A percentile compares a stretch with the other conserved stretches of the same genome.
These are phyloP conservation scores for Neocucurbitaria cava DNA, from an alignment of 2,329 filamentous ascomycete genomes.

Conservation along the genomic window DNA sequence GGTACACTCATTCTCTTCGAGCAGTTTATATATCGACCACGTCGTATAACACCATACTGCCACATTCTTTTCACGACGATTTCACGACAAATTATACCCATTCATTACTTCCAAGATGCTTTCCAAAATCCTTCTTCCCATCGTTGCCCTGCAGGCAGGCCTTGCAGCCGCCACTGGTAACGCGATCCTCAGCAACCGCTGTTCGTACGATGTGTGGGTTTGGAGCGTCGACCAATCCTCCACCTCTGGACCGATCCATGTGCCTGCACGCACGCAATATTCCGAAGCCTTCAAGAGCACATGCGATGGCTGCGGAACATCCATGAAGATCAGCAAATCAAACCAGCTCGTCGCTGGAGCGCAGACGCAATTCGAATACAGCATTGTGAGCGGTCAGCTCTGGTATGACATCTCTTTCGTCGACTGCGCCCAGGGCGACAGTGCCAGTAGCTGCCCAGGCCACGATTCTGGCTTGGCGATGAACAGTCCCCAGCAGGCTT, in stretches of 20 bases:
- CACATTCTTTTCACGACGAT: not conserved
- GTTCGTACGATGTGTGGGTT: slow-evolving; percentile 35
- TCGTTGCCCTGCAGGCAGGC: slow-evolving; percentile 23
- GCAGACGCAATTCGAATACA: slow-evolving; percentile 40
- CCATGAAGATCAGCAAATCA: slow-evolving; percentile 35
- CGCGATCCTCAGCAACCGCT: slow-evolving; percentile 33
- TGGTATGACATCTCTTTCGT: slow-evolving; percentile 41
- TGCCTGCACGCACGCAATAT: slow-evolving; percentile 27
- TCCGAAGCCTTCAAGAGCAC: slow-evolving; percentile 24
- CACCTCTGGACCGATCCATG: slow-evolving; percentile 11
- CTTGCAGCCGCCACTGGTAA: slow-evolving; percentile 30
- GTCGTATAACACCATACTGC: not conserved
- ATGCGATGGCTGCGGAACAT: slow-evolving; percentile 26
- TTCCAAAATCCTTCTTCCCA: slow-evolving; percentile 22
- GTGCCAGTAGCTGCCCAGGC: slow-evolving; percentile 28
- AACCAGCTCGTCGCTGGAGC: slow-evolving; percentile 22
- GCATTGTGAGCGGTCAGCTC: slow-evolving; percentile 21
- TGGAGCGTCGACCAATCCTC: slow-evolving; percentile 26
- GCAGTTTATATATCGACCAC: not conserved
- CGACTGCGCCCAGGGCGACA: slow-evolving; percentile 32
- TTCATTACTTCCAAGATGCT: slow-evolving; percentile 20
- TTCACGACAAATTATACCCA: too few relatives aligned
- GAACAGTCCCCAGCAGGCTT: slow-evolving; percentile 16
- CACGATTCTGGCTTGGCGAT: slow-evolving; percentile 30
- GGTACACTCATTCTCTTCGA: not conserved